Conservation (phyloP, 1,139 yeast species). For the Lodderomyces metapsilosis region DNA sequence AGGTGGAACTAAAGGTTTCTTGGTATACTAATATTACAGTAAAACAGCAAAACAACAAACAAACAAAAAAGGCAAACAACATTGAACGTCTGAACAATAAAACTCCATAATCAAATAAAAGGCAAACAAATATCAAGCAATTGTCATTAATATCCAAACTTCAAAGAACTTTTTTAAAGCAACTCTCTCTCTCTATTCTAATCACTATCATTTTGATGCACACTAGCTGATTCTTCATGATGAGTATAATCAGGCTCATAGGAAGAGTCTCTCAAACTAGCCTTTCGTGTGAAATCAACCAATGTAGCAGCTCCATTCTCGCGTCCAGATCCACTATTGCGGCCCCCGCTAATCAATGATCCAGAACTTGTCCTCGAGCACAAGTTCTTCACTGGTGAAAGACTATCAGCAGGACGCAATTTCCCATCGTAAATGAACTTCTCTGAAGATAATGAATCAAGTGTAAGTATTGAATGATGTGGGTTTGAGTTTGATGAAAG, state of each 20-base stretch:
- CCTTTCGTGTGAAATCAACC: constrained; percentile 53
- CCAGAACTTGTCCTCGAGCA: constrained; percentile 4
- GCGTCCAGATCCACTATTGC: constrained; percentile 11
- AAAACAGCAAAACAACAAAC: no score
- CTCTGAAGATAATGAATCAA: constrained; percentile 15
- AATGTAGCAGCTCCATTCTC: constrained; percentile 35
- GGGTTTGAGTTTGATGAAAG: constrained; percentile 5
- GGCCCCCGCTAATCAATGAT: constrained; percentile 4
- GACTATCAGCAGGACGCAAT: background rate
- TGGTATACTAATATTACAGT: background rate
- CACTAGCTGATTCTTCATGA: constrained; percentile 37
- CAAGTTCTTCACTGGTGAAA: constrained; percentile 7
- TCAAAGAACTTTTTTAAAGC: background rate
- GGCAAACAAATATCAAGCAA: background rate
- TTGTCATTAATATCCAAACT: background rate
- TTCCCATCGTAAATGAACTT: constrained; percentile 10
- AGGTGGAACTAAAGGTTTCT: background rate
- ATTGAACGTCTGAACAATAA: background rate
- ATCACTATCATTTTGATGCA: constrained; percentile 35
- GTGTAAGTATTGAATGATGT: constrained; percentile 22
- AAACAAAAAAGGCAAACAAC: background rate
- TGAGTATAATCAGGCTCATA: constrained; percentile 27
- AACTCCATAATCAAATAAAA: background rate
- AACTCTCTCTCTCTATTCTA: constrained; percentile 10
- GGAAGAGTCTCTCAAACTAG: constrained; percentile 43